Percentiles rank a stretch among this genome's conserved stretches.
phyloP scores from a whole-genome alignment of 257 asterid genomes.

The Solanum pimpinellifolium region DNA sequence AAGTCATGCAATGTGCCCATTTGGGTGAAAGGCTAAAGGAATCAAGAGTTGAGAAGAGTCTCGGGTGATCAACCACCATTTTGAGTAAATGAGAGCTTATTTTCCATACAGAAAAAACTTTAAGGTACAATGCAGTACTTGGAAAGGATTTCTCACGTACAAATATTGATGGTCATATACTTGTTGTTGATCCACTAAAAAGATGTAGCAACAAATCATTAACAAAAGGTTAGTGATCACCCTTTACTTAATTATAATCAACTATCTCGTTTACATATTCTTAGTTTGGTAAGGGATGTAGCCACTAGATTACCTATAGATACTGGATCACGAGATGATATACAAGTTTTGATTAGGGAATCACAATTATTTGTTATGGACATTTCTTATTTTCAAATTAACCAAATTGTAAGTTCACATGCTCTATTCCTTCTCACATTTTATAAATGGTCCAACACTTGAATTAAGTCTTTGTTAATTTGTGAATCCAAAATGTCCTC shows the following conservation, averaged over 20 bases:
- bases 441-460: neutral
- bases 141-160: slow-evolving; percentile 77
- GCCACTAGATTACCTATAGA: neutral
- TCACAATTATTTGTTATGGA: too few species aligned
- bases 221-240: slow-evolving; percentile 78
- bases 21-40: slow-evolving; percentile 79
- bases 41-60: slow-evolving; percentile 86
- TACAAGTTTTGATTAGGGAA: neutral
- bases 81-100: slow-evolving; percentile 73
- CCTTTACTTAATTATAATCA: slow-evolving; percentile 75
- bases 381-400: too few species aligned
- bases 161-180: slow-evolving; percentile 73
- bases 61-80: slow-evolving; percentile 59
- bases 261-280: slow-evolving; percentile 15
- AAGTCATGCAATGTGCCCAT: neutral
- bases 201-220: slow-evolving; percentile 95
- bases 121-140: slow-evolving; percentile 65
- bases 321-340: neutral
- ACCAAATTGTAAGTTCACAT: too few species aligned
- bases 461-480: neutral
- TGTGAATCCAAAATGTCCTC: neutral
- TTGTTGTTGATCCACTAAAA: slow-evolving; percentile 87
- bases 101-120: slow-evolving; percentile 74
- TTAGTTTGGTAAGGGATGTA: neutral
- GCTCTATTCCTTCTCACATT: neutral